Percentiles rank a stretch among this genome's conserved stretches.
phyloP scores from a whole-genome alignment of 495 filamentous ascomycete genomes.

The Talaromyces stipitatus region DNA sequence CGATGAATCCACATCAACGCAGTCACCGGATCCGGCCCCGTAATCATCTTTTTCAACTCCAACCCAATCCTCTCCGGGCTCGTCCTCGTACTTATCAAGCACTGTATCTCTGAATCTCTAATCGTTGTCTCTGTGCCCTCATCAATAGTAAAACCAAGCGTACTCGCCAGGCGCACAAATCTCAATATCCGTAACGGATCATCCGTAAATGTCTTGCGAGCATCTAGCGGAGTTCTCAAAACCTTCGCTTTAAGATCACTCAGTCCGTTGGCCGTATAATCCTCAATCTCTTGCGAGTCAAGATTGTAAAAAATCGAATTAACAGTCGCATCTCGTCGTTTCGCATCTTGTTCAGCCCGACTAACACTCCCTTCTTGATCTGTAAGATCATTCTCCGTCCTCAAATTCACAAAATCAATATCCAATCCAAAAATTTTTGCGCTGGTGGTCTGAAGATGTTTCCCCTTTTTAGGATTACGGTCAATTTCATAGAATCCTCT shows the following conservation, averaged over 20 bases:
- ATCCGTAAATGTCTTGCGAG: neutral
- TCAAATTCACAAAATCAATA: slow-evolving; percentile 5
- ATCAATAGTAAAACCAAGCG: neutral
- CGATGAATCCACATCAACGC: neutral
- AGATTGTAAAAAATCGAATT: slow-evolving; percentile 3
- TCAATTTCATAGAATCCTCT: slow-evolving; percentile 1
- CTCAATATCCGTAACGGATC: neutral
- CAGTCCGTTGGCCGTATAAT: neutral
- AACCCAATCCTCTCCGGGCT: neutral
- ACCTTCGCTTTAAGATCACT: neutral
- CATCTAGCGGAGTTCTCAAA: neutral
- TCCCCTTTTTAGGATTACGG: neutral
- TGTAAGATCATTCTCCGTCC: neutral
- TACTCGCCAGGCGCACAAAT: neutral
- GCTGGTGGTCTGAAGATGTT: neutral
- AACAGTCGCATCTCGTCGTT: neutral
- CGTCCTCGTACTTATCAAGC: neutral
- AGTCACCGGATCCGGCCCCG: neutral
- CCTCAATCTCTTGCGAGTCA: neutral
- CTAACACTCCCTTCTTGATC: neutral
- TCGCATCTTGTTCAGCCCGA: slow-evolving; percentile 1
- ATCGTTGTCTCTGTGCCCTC: neutral
- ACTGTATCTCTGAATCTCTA: neutral
- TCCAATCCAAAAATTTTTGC: neutral
- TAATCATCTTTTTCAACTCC: slow-evolving; percentile 1